phyloP scores from a whole-genome alignment of 2,329 filamentous ascomycete genomes.

The Metarhizium sp. region DNA sequence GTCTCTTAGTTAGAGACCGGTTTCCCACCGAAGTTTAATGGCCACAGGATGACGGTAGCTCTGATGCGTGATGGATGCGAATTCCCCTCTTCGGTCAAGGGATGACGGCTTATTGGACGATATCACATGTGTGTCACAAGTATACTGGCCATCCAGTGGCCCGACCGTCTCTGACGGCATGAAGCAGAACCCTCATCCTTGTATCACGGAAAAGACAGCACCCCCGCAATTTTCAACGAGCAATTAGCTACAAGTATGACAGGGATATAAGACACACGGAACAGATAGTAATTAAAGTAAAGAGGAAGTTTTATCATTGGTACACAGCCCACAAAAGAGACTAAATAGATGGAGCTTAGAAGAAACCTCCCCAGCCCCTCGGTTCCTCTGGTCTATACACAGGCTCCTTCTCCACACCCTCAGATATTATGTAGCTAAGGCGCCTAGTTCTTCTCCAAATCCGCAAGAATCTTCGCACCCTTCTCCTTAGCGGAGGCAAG shows the following conservation, averaged over 20 bases:
- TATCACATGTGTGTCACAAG: neutral
- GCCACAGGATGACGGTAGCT: neutral
- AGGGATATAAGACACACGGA: neutral
- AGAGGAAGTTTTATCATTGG: constrained; percentile 44
- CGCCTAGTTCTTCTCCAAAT: constrained; percentile 61
- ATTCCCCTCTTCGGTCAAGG: neutral
- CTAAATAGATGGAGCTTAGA: constrained; percentile 41
- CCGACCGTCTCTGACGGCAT: too few relatives aligned
- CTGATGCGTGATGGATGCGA: neutral
- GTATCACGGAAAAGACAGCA: too few relatives aligned
- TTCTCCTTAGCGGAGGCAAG: constrained; percentile 86
- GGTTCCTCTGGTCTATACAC: constrained; percentile 51
- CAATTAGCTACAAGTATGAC: neutral
- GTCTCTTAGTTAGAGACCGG: too few relatives aligned
- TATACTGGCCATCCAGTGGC: too few relatives aligned
- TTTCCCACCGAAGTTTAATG: neutral
- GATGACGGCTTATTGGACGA: neutral
- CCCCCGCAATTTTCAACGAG: too few relatives aligned
- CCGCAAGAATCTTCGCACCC: constrained; percentile 99
- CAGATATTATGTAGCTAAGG: constrained; percentile 26
- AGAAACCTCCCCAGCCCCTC: constrained; percentile 32
- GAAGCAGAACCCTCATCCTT: too few relatives aligned
- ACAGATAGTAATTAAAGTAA: constrained; percentile 11
- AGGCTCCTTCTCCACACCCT: constrained; percentile 28
- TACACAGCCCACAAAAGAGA: constrained; percentile 55